Evolutionary conservation across 257 asterid species (phyloP).

Genomic region (Nicotiana attenuata): DNA sequence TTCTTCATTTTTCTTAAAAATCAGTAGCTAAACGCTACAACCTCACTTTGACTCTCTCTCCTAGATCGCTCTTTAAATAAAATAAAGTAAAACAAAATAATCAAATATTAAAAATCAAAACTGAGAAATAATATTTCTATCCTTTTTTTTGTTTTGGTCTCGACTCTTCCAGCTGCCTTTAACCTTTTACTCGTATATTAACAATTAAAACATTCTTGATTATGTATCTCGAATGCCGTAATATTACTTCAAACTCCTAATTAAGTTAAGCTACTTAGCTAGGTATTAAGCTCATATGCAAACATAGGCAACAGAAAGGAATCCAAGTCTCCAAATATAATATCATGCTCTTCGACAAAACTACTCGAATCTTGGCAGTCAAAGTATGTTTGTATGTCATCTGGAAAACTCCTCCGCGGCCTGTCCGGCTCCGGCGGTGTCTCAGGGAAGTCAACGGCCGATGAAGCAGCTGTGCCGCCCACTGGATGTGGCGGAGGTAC

Average conservation of each 20-base stretch:
- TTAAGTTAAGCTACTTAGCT: not conserved
- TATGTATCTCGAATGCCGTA: no score
- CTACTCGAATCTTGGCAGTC: conserved; percentile 64
- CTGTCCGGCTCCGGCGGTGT: conserved; percentile 33
- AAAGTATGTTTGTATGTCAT: conserved; percentile 83
- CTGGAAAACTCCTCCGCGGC: conserved; percentile 70
- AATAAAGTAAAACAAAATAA: not conserved
- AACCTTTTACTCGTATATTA: not conserved
- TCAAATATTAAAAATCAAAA: not conserved
- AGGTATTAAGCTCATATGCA: conserved; percentile 51
- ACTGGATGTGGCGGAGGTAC: conserved; percentile 13
- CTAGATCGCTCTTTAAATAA: not conserved
- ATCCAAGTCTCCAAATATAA: conserved; percentile 51
- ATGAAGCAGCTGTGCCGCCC: conserved; percentile 19
- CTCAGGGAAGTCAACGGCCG: conserved; percentile 13
- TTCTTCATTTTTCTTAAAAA: no score
- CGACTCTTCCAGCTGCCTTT: not conserved
- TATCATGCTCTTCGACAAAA: conserved; percentile 51
- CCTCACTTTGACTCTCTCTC: not conserved
- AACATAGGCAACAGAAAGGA: conserved; percentile 51
- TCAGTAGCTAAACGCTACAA: no score
- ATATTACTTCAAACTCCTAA: no score
- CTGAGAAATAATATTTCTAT: not conserved
- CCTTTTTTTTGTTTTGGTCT: no score
- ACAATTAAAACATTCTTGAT: not conserved